These are phyloP conservation scores for Wickerhamiella nectarea DNA, from an alignment of 805 yeast species.

Conservation along the genomic window DNA sequence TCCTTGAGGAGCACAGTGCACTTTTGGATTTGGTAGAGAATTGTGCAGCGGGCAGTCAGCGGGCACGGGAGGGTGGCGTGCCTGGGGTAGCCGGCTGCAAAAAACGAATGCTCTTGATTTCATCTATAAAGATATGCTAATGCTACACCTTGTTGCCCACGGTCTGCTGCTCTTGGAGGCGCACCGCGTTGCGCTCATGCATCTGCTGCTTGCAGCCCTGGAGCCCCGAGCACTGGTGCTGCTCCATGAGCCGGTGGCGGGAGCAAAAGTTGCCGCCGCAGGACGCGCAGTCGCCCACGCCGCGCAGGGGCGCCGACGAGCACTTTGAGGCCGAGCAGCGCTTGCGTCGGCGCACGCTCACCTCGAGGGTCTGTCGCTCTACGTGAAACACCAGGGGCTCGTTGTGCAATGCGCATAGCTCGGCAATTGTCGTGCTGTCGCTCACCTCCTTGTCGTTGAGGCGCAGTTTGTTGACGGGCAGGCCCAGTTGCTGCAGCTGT, in stretches of 20 bases:
- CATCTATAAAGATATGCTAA: constrained; percentile 2
- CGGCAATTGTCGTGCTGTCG: constrained; percentile 22
- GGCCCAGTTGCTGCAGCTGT: constrained; percentile 20
- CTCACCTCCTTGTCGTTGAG: constrained; percentile 23
- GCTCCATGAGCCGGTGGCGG: constrained; percentile 74
- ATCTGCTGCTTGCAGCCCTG: constrained; percentile 68
- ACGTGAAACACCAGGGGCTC: constrained; percentile 22
- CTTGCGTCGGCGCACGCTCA: constrained; percentile 28
- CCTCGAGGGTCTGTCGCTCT: constrained; percentile 21
- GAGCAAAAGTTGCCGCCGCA: constrained; percentile 80
- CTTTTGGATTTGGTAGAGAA: constrained; percentile 22
- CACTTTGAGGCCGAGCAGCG: constrained; percentile 45
- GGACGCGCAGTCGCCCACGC: constrained; percentile 70
- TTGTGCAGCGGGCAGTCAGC: background rate
- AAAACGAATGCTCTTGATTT: background rate
- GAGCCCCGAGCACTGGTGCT: constrained; percentile 66
- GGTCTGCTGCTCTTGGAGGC: constrained; percentile 76
- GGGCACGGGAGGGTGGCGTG: background rate
- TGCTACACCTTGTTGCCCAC: constrained; percentile 50
- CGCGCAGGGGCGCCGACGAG: constrained; percentile 45
- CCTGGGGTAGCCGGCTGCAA: background rate
- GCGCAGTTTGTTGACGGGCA: constrained; percentile 21
- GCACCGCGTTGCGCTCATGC: constrained; percentile 74
- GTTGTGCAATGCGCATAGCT: constrained; percentile 20
- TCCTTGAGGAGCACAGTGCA: constrained; percentile 6